Evolutionary conservation across 306 rosid species (phyloP), one percentile per base, ranked within the genome.

Genomic region (Vachellia collinsii): DNA sequence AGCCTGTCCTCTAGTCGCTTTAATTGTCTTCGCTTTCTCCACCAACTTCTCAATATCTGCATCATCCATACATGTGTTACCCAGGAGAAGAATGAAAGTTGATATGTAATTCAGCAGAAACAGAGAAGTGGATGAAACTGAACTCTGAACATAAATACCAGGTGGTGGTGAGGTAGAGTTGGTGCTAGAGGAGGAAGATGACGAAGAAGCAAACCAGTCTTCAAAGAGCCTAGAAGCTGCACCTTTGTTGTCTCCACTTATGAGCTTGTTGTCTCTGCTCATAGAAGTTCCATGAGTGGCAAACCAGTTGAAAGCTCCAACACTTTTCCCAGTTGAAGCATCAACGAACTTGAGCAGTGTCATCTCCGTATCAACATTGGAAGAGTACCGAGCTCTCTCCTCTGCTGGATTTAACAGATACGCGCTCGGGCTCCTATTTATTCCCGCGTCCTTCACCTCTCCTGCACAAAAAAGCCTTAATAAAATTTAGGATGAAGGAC

Each of bases 231-330:
- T 80, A 1, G 98, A 88, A 42, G 97, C 98, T 23, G 85, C 94
- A 64, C 98, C 96, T 84, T 89, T 94, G 85, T 92, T 94, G 85
- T 94, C 98, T 3, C 98, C 98, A 4, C 96, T 94, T 51, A 94
- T 86, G 71, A 94, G 94, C 87, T 79, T 86, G 85, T 94, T 94
- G 80, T 88, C 65, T 72, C 74, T 87, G 87, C 94, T 94, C 97
- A 94, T 94, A n/a, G 97, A 94, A 67, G 97, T 92, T 2, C 98
- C 98, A 3, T 90, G 97, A 4, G 98, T 92, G 13, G 94, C 90
- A 80, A 78, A 87, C 97, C 94, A 94, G 78, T 67, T 91, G 69
- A 94, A 94, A 5, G 92, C 87, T 72, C 97, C 98, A n/a, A 85
- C 16, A 81, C 79, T 88, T 59, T 76, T 74, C 3, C 88, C 84